These are phyloP conservation scores for Erodium chrysanthum DNA, from an alignment of 441 rosid species.

Conservation along the genomic window DNA sequence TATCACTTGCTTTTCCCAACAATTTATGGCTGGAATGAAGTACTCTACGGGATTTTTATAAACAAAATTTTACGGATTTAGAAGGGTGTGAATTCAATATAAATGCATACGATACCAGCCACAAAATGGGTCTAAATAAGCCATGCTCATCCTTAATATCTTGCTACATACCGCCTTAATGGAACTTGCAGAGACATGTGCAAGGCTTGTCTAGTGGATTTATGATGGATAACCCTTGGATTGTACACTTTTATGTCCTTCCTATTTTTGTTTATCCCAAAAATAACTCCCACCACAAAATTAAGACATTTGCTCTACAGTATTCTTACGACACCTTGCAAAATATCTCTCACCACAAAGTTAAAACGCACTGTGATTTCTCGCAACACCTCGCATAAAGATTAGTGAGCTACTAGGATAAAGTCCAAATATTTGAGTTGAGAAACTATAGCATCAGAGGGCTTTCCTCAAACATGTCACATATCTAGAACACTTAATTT, in stretches of 20 bases:
- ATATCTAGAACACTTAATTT: slow-evolving; percentile 1
- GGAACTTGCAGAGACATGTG: too few species aligned
- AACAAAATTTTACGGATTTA: too few species aligned
- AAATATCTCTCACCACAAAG: too few species aligned
- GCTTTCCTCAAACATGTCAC: not conserved
- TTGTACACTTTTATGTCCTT: not conserved
- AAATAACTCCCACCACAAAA: not conserved
- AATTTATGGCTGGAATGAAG: not conserved
- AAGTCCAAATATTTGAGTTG: not conserved
- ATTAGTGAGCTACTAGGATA: not conserved
- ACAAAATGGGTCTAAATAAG: too few species aligned
- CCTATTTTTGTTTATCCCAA: not conserved
- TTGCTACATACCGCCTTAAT: too few species aligned
- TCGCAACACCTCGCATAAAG: not conserved
- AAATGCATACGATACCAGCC: too few species aligned
- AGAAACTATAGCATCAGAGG: not conserved
- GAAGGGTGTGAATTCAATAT: too few species aligned
- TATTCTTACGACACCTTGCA: not conserved
- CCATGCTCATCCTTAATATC: too few species aligned
- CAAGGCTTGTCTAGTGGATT: too few species aligned
- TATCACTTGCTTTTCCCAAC: not conserved
- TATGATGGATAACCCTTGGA: too few species aligned
- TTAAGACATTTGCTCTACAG: not conserved
- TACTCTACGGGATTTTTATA: too few species aligned
- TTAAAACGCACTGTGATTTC: not conserved